Conservation (phyloP, 2,329 filamentous ascomycete species). For the Didymella segeticola region DNA sequence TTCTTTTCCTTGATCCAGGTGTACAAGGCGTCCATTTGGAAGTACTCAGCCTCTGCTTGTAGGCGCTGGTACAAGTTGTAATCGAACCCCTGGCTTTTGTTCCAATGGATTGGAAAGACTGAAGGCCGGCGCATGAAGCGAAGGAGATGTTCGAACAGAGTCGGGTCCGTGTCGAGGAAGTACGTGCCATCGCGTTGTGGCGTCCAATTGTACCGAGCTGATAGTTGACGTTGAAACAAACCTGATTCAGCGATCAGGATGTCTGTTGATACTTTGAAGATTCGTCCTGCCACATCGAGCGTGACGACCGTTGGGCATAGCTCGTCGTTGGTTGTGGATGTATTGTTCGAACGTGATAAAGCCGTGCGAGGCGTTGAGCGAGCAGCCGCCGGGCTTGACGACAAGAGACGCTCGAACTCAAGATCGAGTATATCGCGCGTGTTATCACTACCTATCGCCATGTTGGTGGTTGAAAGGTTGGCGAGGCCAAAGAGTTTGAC, state of each 20-base stretch:
- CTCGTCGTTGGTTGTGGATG: neutral
- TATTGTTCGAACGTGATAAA: neutral
- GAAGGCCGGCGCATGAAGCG: conserved; percentile 28
- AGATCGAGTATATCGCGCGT: neutral
- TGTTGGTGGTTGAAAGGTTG: neutral
- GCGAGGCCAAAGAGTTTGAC: no score
- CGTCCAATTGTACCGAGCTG: conserved; percentile 9
- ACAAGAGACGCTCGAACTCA: neutral
- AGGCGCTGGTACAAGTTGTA: conserved; percentile 44
- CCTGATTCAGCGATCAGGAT: conserved; percentile 19
- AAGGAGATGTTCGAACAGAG: conserved; percentile 40
- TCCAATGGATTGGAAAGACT: conserved; percentile 45
- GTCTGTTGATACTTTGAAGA: conserved; percentile 14
- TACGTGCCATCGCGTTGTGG: conserved; percentile 37
- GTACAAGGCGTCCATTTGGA: conserved; percentile 38
- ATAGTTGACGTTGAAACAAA: conserved; percentile 13
- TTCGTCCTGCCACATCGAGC: conserved; percentile 25
- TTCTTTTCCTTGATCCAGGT: conserved; percentile 39
- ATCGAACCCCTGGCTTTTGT: conserved; percentile 39
- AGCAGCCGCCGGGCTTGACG: neutral
- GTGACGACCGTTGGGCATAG: conserved; percentile 15
- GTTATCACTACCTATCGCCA: neutral
- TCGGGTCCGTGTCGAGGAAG: conserved; percentile 50
- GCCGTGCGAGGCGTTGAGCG: neutral
- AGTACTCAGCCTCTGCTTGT: conserved; percentile 44